phyloP scores from a whole-genome alignment of 192 early-diverging fungal genomes.

The Gigaspora rosea region DNA sequence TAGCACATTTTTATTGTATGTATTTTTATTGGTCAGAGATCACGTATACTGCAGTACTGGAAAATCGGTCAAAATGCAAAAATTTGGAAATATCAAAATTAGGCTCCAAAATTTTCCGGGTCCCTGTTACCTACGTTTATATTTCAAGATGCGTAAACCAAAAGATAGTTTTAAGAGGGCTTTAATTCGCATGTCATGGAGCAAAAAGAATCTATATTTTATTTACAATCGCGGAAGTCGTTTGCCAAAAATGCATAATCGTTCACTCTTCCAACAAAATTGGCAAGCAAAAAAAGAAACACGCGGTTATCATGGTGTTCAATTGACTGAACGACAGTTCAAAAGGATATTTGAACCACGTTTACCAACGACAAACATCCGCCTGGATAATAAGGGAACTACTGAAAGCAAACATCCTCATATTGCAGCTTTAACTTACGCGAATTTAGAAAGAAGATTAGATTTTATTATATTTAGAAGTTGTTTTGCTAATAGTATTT shows the following conservation, averaged over 20 bases:
- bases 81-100: too few relatives aligned
- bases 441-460: conserved; percentile 85
- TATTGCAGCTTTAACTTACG: conserved; percentile 77
- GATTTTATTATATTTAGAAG: conserved; percentile 94
- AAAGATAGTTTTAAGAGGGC: conserved; percentile 11
- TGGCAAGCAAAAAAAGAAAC: conserved; percentile 93
- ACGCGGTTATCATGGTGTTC: conserved; percentile 90
- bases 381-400: conserved; percentile 40
- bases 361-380: conserved; percentile 68
- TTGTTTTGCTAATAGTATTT: conserved; percentile 87
- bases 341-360: conserved; percentile 68
- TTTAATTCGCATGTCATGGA: conserved; percentile 95
- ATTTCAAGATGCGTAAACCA: conserved; percentile 22
- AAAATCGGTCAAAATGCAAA: too few relatives aligned
- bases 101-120: too few relatives aligned
- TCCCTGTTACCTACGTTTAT: too few relatives aligned
- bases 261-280: conserved; percentile 88
- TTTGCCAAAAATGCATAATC: conserved; percentile 53
- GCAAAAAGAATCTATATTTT: conserved; percentile 89
- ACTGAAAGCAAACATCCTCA: conserved; percentile 57
- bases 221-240: conserved; percentile 61
- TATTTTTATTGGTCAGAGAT: too few relatives aligned
- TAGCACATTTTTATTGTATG: too few relatives aligned
- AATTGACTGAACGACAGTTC: conserved; percentile 87
- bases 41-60: too few relatives aligned